Conservation (phyloP, 129 eudicot species). For the Centella asiatica region DNA sequence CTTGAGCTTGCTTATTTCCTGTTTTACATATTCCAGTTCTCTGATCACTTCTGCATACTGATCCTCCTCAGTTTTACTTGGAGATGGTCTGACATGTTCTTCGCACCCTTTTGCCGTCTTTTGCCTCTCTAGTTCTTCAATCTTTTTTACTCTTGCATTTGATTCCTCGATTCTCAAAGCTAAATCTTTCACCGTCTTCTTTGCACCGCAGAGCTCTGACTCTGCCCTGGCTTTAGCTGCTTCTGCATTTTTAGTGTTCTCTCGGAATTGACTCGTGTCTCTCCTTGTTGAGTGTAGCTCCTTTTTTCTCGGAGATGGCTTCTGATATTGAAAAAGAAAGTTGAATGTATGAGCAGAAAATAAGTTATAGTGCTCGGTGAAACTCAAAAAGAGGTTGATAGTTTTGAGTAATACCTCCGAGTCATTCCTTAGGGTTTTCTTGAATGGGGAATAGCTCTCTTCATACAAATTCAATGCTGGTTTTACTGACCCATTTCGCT, state of each 20-base stretch:
- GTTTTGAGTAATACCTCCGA: constrained; percentile 6
- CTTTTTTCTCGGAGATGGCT: constrained; percentile 16
- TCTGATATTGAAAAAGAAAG: constrained; percentile 12
- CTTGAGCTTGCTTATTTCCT: constrained; percentile 56
- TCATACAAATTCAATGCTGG: neutral
- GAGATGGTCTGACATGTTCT: constrained; percentile 11
- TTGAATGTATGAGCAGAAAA: neutral
- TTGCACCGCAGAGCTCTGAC: constrained; percentile 46
- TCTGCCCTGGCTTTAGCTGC: constrained; percentile 42
- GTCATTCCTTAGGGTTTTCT: neutral
- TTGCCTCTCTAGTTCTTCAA: constrained; percentile 30
- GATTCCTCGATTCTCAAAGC: constrained; percentile 54
- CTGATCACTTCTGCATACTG: constrained; percentile 32
- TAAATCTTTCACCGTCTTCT: constrained; percentile 39
- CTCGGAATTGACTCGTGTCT: constrained; percentile 24
- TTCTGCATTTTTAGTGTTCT: constrained; percentile 30
- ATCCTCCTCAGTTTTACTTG: constrained; percentile 20
- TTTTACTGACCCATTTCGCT: neutral
- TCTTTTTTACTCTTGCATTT: constrained; percentile 38
- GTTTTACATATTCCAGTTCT: constrained; percentile 59
- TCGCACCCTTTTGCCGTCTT: constrained; percentile 15
- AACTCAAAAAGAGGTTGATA: neutral
- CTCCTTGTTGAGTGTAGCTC: constrained; percentile 39
- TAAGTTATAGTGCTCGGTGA: too few relatives aligned
- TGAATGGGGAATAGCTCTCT: constrained; percentile 1